phyloP scores from a whole-genome alignment of 306 rosid genomes.

The Trichosanthes cucumerina region DNA sequence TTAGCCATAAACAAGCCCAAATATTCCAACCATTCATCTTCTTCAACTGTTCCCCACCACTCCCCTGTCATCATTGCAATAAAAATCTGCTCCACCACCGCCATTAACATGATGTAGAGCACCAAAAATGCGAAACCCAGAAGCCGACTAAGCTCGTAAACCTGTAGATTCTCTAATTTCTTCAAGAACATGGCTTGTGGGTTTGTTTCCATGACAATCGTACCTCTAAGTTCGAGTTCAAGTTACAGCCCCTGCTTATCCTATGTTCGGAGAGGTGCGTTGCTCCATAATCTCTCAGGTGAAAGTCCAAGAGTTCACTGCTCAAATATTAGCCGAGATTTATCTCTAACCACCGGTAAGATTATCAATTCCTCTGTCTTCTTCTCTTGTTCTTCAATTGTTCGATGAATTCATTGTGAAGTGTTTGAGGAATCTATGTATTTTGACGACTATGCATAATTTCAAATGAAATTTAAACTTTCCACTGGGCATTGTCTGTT shows the following conservation, averaged over 20 bases:
- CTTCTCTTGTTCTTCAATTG: background rate
- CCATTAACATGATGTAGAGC: background rate
- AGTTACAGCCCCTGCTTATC: background rate
- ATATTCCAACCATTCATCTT: background rate
- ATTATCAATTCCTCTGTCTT: background rate
- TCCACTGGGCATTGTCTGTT: background rate
- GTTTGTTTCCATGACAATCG: constrained; percentile 3
- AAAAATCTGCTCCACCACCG: background rate
- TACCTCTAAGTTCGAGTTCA: constrained; percentile 9
- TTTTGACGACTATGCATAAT: background rate
- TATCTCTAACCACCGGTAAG: constrained; percentile 17
- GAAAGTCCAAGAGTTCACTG: background rate
- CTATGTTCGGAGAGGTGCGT: background rate
- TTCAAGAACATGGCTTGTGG: constrained; percentile 19
- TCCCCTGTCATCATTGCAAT: background rate
- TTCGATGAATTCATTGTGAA: background rate
- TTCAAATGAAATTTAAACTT: background rate
- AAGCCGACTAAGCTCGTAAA: background rate
- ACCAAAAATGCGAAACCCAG: background rate
- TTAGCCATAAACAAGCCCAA: background rate
- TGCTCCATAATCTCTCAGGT: background rate
- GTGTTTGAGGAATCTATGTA: background rate
- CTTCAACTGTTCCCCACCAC: constrained; percentile 2
- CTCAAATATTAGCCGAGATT: constrained; percentile 17
- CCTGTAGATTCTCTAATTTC: background rate